Conservation (phyloP, 2,329 filamentous ascomycete species). For the Blastomyces percursus region DNA sequence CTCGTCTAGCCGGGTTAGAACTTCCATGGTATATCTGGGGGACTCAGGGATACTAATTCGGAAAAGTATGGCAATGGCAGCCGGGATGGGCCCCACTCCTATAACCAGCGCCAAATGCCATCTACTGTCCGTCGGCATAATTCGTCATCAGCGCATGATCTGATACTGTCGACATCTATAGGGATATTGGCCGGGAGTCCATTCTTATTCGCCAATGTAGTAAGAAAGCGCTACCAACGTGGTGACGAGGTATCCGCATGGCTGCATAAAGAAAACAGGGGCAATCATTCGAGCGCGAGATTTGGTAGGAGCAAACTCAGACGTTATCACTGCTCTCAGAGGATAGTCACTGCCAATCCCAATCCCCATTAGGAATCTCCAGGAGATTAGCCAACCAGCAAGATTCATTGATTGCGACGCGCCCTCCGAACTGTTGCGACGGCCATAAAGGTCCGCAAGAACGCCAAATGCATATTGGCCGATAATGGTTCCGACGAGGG, state of each 20-base stretch:
- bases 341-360: slow-evolving; percentile 78
- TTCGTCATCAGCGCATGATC: not conserved
- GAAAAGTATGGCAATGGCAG: slow-evolving; percentile 73
- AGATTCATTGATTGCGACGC: slow-evolving; percentile 50
- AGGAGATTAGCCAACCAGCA: slow-evolving; percentile 55
- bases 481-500: slow-evolving; percentile 70
- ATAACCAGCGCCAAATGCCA: slow-evolving; percentile 82
- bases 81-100: slow-evolving; percentile 69
- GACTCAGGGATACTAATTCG: slow-evolving; percentile 80
- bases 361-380: slow-evolving; percentile 69
- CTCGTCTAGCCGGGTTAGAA: slow-evolving; percentile 62
- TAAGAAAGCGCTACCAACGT: slow-evolving; percentile 66
- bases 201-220: slow-evolving; percentile 59
- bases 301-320: slow-evolving; percentile 76
- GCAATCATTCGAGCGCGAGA: slow-evolving; percentile 84
- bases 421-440: slow-evolving; percentile 54
- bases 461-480: slow-evolving; percentile 72
- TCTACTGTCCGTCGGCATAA: slow-evolving; percentile 60
- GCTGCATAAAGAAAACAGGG: slow-evolving; percentile 78
- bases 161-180: not conserved
- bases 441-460: slow-evolving; percentile 65
- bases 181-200: slow-evolving; percentile 35
- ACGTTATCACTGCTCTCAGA: slow-evolving; percentile 71
- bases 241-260: slow-evolving; percentile 65
- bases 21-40: slow-evolving; percentile 77